These are phyloP conservation scores for Calocera cornea DNA, from an alignment of 768 basidiomycete genomes.

Conservation along the genomic window DNA sequence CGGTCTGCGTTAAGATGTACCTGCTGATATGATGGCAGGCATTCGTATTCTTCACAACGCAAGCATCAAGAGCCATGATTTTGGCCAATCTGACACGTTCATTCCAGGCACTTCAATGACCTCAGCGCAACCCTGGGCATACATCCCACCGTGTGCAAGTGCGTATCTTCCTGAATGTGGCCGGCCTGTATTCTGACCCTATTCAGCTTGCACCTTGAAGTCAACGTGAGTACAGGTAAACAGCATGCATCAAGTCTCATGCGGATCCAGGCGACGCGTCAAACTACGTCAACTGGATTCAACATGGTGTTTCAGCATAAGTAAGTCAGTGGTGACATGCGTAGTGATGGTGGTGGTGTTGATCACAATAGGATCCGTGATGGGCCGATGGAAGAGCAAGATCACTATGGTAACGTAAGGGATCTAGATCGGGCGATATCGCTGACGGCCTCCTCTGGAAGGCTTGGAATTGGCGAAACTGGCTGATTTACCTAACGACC, in stretches of 20 bases:
- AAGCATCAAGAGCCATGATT: conserved; percentile 13
- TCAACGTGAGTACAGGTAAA: conserved; percentile 38
- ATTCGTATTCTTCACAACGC: conserved; percentile 89
- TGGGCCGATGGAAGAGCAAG: conserved; percentile 44
- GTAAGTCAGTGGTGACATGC: not conserved
- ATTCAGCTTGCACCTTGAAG: conserved; percentile 63
- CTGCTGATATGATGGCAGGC: conserved; percentile 32
- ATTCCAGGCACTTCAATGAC: conserved; percentile 60
- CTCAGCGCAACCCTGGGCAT: conserved; percentile 60
- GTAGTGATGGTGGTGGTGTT: not conserved
- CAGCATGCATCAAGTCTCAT: not conserved
- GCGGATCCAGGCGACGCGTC: not conserved
- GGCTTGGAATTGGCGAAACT: conserved; percentile 81
- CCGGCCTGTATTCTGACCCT: conserved; percentile 5
- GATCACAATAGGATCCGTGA: conserved; percentile 49
- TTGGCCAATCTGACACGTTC: not conserved
- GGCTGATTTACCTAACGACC: conserved; percentile 67
- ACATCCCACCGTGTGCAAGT: conserved; percentile 74
- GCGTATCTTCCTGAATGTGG: conserved; percentile 17
- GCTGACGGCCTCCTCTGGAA: conserved; percentile 23
- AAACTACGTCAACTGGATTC: not conserved
- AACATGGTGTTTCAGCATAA: not conserved
- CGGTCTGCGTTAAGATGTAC: not conserved
- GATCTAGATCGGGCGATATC: not conserved
- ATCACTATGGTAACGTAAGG: conserved; percentile 54